phyloP scores from a whole-genome alignment of 2,329 filamentous ascomycete genomes.

The Venturia aucupariae region DNA sequence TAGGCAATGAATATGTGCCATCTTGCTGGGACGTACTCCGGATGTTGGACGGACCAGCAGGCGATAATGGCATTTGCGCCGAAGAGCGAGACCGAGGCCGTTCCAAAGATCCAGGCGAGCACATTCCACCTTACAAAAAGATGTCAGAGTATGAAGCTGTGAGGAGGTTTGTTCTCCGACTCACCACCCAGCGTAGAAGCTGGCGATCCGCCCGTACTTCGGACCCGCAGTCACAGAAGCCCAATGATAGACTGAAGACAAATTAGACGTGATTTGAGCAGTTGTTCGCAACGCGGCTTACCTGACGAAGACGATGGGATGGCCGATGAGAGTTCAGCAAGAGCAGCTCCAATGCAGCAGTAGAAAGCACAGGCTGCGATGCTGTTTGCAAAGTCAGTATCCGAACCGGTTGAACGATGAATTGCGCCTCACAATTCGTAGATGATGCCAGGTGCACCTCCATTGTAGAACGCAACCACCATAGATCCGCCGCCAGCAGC shows the following conservation, averaged over 20 bases:
- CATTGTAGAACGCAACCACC: conserved; percentile 3
- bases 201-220: not conserved
- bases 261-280: conserved; percentile 34
- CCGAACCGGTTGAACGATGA: conserved; percentile 21
- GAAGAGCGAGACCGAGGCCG: conserved; percentile 27
- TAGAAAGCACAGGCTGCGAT: conserved; percentile 10
- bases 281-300: conserved; percentile 32
- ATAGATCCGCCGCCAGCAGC: conserved; percentile 32
- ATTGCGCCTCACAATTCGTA: not conserved
- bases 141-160: not conserved
- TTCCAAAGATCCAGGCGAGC: conserved; percentile 37
- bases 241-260: conserved; percentile 16
- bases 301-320: conserved; percentile 41
- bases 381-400: conserved; percentile 38
- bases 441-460: not conserved
- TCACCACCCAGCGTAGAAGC: conserved; percentile 11
- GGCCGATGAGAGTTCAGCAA: conserved; percentile 33
- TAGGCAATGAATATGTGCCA: conserved; percentile 46
- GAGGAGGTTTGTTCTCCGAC: not conserved
- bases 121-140: not conserved
- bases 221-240: not conserved
- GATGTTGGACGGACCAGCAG: conserved; percentile 41
- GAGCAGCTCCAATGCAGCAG: not conserved
- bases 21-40: conserved; percentile 34
- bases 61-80: conserved; percentile 37